Evolutionary conservation across 129 eudicot genomes (phyloP).

Genomic region (Oenanthe sinensis): DNA sequence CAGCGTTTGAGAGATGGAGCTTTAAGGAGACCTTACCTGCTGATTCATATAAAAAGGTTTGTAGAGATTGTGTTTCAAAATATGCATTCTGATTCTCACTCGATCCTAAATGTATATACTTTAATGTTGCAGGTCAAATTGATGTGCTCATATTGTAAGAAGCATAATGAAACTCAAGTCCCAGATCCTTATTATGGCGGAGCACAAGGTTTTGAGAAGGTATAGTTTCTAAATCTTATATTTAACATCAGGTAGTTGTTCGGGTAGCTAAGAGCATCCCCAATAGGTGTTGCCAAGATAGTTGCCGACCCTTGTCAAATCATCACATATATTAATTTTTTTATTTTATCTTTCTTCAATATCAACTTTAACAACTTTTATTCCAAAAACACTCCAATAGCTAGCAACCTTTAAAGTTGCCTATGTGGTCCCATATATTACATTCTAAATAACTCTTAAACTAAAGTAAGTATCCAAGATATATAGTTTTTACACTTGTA

Average conservation of each 20-base stretch:
- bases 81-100: slow-evolving; percentile 3
- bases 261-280: not conserved
- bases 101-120: slow-evolving; percentile 9
- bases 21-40: slow-evolving; percentile 57
- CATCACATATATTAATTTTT: too few species aligned
- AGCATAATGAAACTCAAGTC: slow-evolving; percentile 78
- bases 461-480: too few species aligned
- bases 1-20: slow-evolving; percentile 76
- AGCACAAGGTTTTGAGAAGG: slow-evolving; percentile 90
- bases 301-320: too few species aligned
- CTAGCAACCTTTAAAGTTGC: too few species aligned
- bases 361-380: too few species aligned
- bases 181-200: slow-evolving; percentile 99
- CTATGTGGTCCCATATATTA: too few species aligned
- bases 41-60: slow-evolving; percentile 72
- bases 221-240: slow-evolving; percentile 12
- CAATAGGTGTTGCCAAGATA: too few species aligned
- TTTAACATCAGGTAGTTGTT: not conserved
- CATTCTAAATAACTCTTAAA: too few species aligned
- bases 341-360: too few species aligned
- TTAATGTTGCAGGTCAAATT: slow-evolving; percentile 52
- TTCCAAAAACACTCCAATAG: too few species aligned
- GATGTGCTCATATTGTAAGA: slow-evolving; percentile 93
- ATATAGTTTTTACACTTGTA: too few species aligned
- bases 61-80: not conserved